Evolutionary conservation across 129 eudicot genomes (phyloP).

Genomic region (carrot (Daucus carota)): DH1_v3.0 NC_030385.2:26238001-26238500

Average conservation of each 20-base stretch:
- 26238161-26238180: too few species aligned
- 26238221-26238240: too few species aligned
- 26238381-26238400: background rate
- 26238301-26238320: too few species aligned
- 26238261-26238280: too few species aligned
- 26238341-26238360: too few species aligned
- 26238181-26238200: too few species aligned
- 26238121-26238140: background rate
- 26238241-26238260: too few species aligned
- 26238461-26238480: background rate
- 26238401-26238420: constrained; percentile 4
- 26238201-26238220: too few species aligned
- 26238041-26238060: background rate
- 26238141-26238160: too few species aligned
- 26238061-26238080: constrained; percentile 1
- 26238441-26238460: background rate
- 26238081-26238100: background rate
- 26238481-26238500: background rate
- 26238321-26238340: too few species aligned
- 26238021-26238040: background rate
- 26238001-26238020: background rate
- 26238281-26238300: too few species aligned
- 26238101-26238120: background rate
- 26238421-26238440: background rate
- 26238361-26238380: too few species aligned